Percentiles rank a stretch among this genome's conserved stretches.
Conservation (phyloP, 2,329 filamentous ascomycete genomes). For the Scedosporium apiospermum region DNA sequence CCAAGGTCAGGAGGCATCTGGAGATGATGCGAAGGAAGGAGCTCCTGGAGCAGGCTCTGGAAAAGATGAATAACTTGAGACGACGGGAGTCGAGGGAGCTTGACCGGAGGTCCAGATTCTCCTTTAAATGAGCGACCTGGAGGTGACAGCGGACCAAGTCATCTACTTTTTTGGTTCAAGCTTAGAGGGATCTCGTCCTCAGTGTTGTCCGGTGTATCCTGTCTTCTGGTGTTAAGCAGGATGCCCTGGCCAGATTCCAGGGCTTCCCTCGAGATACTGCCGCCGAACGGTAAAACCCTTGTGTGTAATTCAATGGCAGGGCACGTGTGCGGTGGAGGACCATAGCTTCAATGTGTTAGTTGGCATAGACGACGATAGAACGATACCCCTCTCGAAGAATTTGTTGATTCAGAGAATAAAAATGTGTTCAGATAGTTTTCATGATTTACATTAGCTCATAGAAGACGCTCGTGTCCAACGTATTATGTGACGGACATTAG, state of each 20-base stretch:
- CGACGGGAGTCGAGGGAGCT: slow-evolving; percentile 53
- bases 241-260: no score
- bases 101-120: slow-evolving; percentile 8
- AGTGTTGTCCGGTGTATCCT: neutral
- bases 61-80: slow-evolving; percentile 88
- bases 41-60: slow-evolving; percentile 80
- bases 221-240: no score
- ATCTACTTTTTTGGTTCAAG: neutral
- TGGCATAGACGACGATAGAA: slow-evolving; percentile 1
- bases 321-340: neutral
- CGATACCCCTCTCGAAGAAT: slow-evolving; percentile 4
- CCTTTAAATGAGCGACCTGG: slow-evolving; percentile 4
- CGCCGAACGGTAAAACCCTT: neutral
- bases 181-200: neutral
- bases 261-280: neutral
- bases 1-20: slow-evolving; percentile 77
- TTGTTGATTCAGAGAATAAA: slow-evolving; percentile 3
- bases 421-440: neutral
- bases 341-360: neutral
- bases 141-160: neutral
- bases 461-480: neutral
- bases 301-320: neutral
- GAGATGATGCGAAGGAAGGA: slow-evolving; percentile 91
- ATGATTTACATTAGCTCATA: slow-evolving; percentile 9
- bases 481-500: no score